Evolutionary conservation across 176 grass and related monocot genomes (phyloP), one percentile per base, ranked within the genome.

Genomic region (Aechmea fasciata): DNA sequence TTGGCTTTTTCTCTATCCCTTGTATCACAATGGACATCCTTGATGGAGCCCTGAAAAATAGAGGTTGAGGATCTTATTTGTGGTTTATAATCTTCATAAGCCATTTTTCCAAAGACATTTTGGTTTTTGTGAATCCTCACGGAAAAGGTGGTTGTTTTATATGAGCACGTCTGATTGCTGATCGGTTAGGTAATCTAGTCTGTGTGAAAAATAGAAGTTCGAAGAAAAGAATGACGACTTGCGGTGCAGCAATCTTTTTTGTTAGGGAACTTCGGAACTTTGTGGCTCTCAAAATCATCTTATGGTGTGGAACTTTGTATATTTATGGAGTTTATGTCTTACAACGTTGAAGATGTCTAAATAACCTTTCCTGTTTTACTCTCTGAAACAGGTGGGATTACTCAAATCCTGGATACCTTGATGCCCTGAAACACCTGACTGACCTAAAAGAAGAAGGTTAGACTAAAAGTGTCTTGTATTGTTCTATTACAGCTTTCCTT

Each of bases 381-480:
- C 70, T 26, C 14, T 69, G 24, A 77, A 73, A 83, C 64, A 97
- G 93, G 93, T 92, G 93, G 93, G 93, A 97, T 80, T 97, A 97
- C 50, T 79, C 89, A 66, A 97, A 97, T 83, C 73, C 73, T 55
- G 93, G 89, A 73, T 97, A 97, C 73, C 75, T 97, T n/a, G 89
- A 97, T 77, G 93, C 93, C 25, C 77, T 97, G 10, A 92, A 92
- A 71, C 88, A 97, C 69, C 75, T 97, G 22, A 85, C 89, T 65
- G 93, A 97, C 77, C 79, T 97, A 61, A 97, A 97, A 64, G 93
- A 92, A 69, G 86, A 97, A 84, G 93, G 89, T 97, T 55, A 62
- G 52, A 70, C 73, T 76, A 3, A 66, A 53, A 64, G 22, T 77
- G 9, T 67, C 24, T 11, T 76, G 14, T 63, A 71, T n/a, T 13